Evolutionary conservation across 257 asterid species (phyloP).

Genomic region (Avicennia marina): DNA sequence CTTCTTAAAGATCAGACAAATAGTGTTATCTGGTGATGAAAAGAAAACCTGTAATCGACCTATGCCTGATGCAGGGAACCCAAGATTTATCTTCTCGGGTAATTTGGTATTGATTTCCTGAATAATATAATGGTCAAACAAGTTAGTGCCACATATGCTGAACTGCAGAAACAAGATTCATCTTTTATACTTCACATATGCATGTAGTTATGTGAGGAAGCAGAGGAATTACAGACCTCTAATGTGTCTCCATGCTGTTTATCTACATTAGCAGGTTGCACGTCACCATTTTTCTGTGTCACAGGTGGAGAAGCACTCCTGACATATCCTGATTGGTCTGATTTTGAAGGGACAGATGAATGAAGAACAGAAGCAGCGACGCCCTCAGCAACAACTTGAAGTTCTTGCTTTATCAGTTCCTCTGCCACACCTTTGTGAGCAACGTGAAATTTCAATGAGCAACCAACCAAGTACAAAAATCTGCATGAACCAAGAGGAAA

Average conservation of each 20-base stretch:
- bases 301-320: conserved; percentile 38
- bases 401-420: conserved; percentile 84
- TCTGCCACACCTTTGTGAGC: conserved; percentile 56
- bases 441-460: conserved; percentile 17
- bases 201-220: not conserved
- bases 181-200: not conserved
- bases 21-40: not conserved
- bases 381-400: conserved; percentile 94
- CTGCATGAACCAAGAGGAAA: conserved; percentile 4
- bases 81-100: conserved; percentile 59
- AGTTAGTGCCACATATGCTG: conserved; percentile 3
- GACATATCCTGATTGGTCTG: conserved; percentile 37
- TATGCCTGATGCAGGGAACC: conserved; percentile 71
- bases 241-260: conserved; percentile 37
- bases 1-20: conserved; percentile 8
- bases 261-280: conserved; percentile 41
- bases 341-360: conserved; percentile 47
- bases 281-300: conserved; percentile 38
- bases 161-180: not conserved
- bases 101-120: conserved; percentile 60
- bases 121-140: conserved; percentile 17
- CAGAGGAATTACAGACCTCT: conserved; percentile 48
- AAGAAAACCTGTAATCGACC: conserved; percentile 81
- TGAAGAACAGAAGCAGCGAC: conserved; percentile 90
- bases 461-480: conserved; percentile 4